A percentile compares a stretch with the other conserved stretches of the same genome.
Evolutionary conservation across 306 rosid genomes (phyloP).

Genomic region (Oemleria cerasiformis): DNA sequence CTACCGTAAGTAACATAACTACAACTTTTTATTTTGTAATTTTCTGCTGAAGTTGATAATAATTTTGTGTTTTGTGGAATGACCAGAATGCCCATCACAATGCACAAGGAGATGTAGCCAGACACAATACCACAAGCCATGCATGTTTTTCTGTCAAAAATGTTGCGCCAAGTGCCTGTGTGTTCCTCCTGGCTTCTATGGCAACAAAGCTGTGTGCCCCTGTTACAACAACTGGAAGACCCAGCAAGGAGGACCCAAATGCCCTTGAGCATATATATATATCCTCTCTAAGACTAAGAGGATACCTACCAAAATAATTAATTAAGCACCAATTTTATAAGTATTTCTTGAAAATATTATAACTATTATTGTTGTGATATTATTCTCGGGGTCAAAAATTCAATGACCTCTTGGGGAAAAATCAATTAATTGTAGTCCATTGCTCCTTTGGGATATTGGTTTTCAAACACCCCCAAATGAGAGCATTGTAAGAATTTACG

Average conservation of each 20-base stretch:
- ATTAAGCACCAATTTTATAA: background rate
- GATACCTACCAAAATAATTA: background rate
- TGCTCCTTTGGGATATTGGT: conserved; percentile 7
- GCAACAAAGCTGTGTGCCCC: conserved; percentile 56
- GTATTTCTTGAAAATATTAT: background rate
- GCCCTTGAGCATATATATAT: conserved; percentile 27
- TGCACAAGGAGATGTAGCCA: conserved; percentile 23
- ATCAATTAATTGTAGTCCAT: background rate
- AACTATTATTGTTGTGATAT: background rate
- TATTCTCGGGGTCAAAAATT: conserved; percentile 1
- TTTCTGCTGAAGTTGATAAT: background rate
- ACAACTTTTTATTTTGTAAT: background rate
- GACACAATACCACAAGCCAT: conserved; percentile 29
- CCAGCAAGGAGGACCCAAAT: conserved; percentile 60
- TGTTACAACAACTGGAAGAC: conserved; percentile 73
- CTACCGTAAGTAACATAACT: conserved; percentile 31
- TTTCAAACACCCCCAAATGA: background rate
- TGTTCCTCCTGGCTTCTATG: conserved; percentile 58
- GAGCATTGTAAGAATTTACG: conserved; percentile 12
- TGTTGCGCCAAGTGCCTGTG: conserved; percentile 48
- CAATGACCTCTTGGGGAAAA: background rate
- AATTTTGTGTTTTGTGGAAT: background rate
- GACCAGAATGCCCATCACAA: conserved; percentile 7
- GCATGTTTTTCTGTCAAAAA: conserved; percentile 60
- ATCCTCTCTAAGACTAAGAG: background rate